These are phyloP conservation scores for Spergularia azorica DNA, from an alignment of 179 eudicot genomes.

Conservation along the genomic window DNA sequence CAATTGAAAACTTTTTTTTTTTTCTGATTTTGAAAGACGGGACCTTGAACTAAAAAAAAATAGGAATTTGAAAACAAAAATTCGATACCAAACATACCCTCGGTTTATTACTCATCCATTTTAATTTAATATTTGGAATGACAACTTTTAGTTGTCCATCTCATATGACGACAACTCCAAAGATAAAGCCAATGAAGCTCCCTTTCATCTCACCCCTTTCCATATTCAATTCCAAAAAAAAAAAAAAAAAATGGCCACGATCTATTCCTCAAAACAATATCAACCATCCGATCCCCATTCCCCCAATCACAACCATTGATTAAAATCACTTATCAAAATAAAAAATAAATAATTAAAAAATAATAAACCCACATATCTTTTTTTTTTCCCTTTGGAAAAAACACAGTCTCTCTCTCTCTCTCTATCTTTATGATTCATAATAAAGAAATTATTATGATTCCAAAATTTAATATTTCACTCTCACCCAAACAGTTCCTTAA, in stretches of 20 bases:
- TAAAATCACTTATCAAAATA: background rate
- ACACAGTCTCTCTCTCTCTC: background rate
- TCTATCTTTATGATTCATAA: too few relatives aligned
- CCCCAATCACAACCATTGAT: too few relatives aligned
- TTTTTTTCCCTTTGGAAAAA: background rate
- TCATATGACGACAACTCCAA: background rate
- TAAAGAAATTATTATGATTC: too few relatives aligned
- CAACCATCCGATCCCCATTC: background rate
- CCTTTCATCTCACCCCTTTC: background rate
- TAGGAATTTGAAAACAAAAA: too few relatives aligned
- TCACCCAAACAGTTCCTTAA: background rate
- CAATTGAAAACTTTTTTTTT: too few relatives aligned
- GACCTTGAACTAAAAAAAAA: too few relatives aligned
- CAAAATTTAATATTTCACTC: too few relatives aligned
- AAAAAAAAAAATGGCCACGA: conserved; percentile 11
- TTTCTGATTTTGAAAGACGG: too few relatives aligned
- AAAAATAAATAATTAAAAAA: background rate
- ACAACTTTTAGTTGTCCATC: background rate
- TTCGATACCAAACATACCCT: too few relatives aligned
- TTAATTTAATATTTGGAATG: too few relatives aligned
- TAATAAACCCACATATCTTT: background rate
- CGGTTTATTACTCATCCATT: too few relatives aligned
- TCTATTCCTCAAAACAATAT: background rate
- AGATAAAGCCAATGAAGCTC: background rate
- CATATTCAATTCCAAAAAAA: too few relatives aligned